Evolutionary conservation across 202 grass and related monocot genomes (phyloP), one percentile per base, ranked within the genome.

Genomic region (Zoysia matrella): DNA sequence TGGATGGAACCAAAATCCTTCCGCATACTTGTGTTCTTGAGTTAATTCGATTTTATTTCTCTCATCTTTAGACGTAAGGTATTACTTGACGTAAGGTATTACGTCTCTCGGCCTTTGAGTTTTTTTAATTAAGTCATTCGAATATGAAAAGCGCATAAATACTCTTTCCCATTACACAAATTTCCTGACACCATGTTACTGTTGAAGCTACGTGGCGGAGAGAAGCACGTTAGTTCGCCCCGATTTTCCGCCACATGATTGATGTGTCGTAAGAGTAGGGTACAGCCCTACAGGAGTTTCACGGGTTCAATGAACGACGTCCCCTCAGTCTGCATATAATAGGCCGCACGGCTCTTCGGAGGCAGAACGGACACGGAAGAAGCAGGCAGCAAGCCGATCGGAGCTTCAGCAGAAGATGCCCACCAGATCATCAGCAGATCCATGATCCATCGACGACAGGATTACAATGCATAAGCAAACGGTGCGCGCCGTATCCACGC

Each of bases 381-480:
- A 3, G 13, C 1, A 13, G n/a, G 52, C 64, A 14, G 15, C 46
- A 66, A 46, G 6, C 69, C 63, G 16, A 67, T 75, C 61, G 55
- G 71, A 66, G 11, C 50, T 11, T 60, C 30, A 36, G 30, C 11
- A 39, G 71, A 16, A 70, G 78, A 53, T 75, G 61, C 48, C 55
- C 42, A 64, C 30, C 30, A 36, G 30, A 36, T 36, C 30, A 60
- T 45, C 65, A 56, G 68, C n/a, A 51, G 61, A 43, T 53, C 13
- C 10, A 15, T 13, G 65, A 69, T 69, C 77, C 8, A 68, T 53
- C 45, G n/a, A 56, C 13, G 13, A 36, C 30, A 36, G 4, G 73
- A 40, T 45, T 72, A 58, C 39, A 79, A 45, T n/a, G 39, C 40
- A 8, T 47, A 72, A 72, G 78, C 56, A 77, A 78, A 53, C 18